Conservation (phyloP, 306 rosid genomes). For the Sechiopsis laciniata region DNA sequence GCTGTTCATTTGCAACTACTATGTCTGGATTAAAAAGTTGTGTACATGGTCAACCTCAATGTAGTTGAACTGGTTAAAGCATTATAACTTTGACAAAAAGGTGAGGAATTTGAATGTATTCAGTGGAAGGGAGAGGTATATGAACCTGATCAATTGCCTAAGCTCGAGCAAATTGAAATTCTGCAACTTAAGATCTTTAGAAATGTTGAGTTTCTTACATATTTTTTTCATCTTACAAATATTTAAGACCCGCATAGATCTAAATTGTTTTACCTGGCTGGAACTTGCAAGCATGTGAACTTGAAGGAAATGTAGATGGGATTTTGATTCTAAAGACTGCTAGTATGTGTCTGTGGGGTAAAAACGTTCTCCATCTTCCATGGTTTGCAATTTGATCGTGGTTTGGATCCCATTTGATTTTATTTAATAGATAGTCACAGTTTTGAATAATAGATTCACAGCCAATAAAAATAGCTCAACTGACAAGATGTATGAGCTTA, state of each 20-base stretch:
- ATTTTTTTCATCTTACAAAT: constrained; percentile 1
- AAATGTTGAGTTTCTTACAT: constrained; percentile 14
- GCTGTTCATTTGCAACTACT: neutral
- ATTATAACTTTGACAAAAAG: neutral
- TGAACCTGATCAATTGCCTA: neutral
- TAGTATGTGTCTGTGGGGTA: constrained; percentile 2
- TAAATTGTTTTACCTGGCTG: neutral
- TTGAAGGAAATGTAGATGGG: neutral
- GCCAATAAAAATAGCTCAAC: too few species aligned
- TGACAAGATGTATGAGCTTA: too few species aligned
- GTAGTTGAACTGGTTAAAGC: neutral
- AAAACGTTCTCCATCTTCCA: neutral
- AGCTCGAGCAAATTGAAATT: neutral
- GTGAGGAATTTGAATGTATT: neutral
- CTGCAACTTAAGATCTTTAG: neutral
- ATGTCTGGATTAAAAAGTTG: constrained; percentile 2
- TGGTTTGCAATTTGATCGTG: neutral
- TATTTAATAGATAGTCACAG: neutral
- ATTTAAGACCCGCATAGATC: neutral
- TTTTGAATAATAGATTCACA: constrained; percentile 1
- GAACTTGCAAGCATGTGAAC: constrained; percentile 10
- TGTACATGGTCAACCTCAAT: neutral
- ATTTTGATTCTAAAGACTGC: constrained; percentile 2
- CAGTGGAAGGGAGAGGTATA: neutral
- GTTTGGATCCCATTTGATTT: neutral